Conservation (phyloP, 192 early-diverging fungal genomes). For the Powellomyces hirtus region DNA sequence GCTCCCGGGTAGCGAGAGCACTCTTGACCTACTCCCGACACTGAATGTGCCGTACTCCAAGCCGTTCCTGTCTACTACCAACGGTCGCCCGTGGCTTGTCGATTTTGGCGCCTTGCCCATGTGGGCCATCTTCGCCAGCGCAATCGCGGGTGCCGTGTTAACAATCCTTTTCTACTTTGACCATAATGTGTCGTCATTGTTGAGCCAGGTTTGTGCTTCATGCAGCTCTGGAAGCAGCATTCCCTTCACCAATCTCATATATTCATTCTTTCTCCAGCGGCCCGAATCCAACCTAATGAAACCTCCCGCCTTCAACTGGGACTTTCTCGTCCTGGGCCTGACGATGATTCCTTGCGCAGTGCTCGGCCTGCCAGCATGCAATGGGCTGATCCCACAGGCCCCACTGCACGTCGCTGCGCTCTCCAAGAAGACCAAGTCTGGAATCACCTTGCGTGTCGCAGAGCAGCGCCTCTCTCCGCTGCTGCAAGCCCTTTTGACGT, state of each 20-base stretch:
- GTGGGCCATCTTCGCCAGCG: slow-evolving; percentile 16
- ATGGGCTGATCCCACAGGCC: slow-evolving; percentile 32
- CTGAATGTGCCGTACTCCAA: slow-evolving; percentile 9
- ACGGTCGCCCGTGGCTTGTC: slow-evolving; percentile 21
- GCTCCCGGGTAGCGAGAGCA: background rate
- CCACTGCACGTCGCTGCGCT: slow-evolving; percentile 26
- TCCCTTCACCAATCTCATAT: background rate
- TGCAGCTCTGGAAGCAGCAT: background rate
- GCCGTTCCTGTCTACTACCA: slow-evolving; percentile 18
- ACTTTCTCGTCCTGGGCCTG: slow-evolving; percentile 26
- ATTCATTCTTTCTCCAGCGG: background rate
- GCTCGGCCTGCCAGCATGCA: slow-evolving; percentile 13
- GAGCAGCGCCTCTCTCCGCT: slow-evolving; percentile 27
- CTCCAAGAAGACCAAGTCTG: background rate
- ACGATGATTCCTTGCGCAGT: slow-evolving; percentile 19
- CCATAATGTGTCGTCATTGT: slow-evolving; percentile 30
- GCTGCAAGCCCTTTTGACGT: slow-evolving; percentile 10
- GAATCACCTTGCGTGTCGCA: background rate
- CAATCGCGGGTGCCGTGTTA: slow-evolving; percentile 13
- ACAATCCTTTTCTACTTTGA: slow-evolving; percentile 26
- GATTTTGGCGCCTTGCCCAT: slow-evolving; percentile 3
- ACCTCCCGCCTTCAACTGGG: slow-evolving; percentile 28
- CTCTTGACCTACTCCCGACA: background rate
- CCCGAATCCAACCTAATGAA: slow-evolving; percentile 20
- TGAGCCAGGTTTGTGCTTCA: slow-evolving; percentile 3